These are phyloP conservation scores for Cladophialophora chaetospira DNA, from an alignment of 2,329 filamentous ascomycete genomes.

Conservation along the genomic window DNA sequence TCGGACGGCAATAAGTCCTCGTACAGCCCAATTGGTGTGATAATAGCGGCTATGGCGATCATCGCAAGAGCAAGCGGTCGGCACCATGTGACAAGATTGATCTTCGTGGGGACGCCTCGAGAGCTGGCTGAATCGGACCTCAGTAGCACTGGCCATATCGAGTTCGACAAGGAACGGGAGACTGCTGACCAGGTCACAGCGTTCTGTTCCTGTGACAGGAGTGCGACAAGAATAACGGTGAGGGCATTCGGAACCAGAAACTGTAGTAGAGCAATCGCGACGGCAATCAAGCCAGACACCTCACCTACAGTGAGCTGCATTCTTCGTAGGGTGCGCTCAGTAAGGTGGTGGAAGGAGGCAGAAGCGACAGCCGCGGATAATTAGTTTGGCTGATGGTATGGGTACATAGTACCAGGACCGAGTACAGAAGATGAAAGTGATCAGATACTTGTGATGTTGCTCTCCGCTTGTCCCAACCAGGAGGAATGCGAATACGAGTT, in stretches of 20 bases:
- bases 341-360: background rate
- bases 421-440: background rate
- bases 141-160: background rate
- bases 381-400: background rate
- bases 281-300: background rate
- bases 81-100: background rate
- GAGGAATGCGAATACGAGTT: background rate
- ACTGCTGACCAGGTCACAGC: background rate
- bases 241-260: background rate
- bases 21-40: slow-evolving; percentile 51
- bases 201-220: background rate
- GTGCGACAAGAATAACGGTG: background rate
- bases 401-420: background rate
- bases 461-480: background rate
- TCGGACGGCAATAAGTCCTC: slow-evolving; percentile 38
- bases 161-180: background rate
- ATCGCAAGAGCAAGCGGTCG: slow-evolving; percentile 25
- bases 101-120: background rate
- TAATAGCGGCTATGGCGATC: slow-evolving; percentile 45
- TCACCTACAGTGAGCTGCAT: background rate
- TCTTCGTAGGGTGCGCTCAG: background rate
- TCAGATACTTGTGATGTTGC: too few relatives aligned
- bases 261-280: background rate
- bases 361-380: too few relatives aligned
- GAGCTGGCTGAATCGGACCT: background rate